Evolutionary conservation across 2,329 filamentous ascomycete species (phyloP), one percentile per base, ranked within the genome.

Genomic region (Chrysoporthe puriensis): DNA sequence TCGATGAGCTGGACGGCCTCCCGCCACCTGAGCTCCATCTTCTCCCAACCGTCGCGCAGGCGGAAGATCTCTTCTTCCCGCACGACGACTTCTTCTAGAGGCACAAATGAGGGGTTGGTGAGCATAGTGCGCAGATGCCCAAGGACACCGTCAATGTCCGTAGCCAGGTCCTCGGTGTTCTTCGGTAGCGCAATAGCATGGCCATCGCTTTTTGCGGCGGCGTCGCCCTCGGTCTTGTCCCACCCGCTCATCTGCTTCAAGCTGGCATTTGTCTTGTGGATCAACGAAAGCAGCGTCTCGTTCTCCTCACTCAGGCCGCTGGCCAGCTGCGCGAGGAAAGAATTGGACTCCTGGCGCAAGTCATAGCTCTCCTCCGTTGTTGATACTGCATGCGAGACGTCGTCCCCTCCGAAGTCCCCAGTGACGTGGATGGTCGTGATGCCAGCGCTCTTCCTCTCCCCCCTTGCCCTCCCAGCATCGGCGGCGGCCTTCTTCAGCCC

Each of bases 51-150:
- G 66, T 91, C 88, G 65, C 93, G 89, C 60, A 99, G 83, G 63
- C 92, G 87, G 63, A 86, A 85, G 71, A 99, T 98, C 77, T 97
- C 94, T 69, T 96, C 91, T 71, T 99, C 95, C 65, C 95, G 89
- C n/a, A 94, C 81, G 75, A 96, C 90, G 2, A 99, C 93, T 77
- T 98, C 96, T 74, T 98, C 96, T 32, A 98, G 88, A 0, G 95
- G 92, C 16, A 97, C 96, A 77, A 98, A 99, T 2, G 94, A 97
- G 1, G 96, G 96, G 75, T 98, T 98, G 9, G 94, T 97, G 57
- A 99, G 84, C 48, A 99, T 87, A 2, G 86, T 91, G 71, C 91
- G 88, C 71, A 99, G 86, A 75, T 97, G 93, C 44, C 91, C 88
- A 69, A 98, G 84, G 11, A 97, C 89, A 7, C 83, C 83, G 64